These are phyloP conservation scores for Nannizziopsis arthrosporioides DNA, from an alignment of 2,329 filamentous ascomycete genomes.

Conservation along the genomic window DNA sequence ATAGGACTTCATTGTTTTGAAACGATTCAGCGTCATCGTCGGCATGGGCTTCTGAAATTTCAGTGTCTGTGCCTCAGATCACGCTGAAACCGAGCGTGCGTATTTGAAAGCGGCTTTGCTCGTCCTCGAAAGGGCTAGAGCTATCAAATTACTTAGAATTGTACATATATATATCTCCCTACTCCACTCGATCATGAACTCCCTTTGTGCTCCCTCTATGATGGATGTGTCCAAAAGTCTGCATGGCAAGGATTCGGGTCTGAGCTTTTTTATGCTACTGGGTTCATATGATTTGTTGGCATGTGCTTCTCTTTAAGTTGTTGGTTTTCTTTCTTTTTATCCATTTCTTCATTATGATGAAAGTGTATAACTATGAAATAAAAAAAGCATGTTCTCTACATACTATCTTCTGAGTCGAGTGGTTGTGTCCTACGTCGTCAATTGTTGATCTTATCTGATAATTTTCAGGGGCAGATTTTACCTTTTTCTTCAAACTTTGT, in stretches of 20 bases:
- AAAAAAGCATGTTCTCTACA: too few relatives aligned
- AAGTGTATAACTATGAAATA: too few relatives aligned
- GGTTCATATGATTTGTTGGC: slow-evolving; percentile 19
- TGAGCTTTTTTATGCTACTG: slow-evolving; percentile 3
- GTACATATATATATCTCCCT: slow-evolving; percentile 16
- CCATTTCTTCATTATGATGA: neutral
- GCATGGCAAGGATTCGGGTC: slow-evolving; percentile 10
- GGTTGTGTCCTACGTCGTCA: too few relatives aligned
- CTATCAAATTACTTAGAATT: slow-evolving; percentile 1
- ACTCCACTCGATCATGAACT: slow-evolving; percentile 13
- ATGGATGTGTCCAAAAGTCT: slow-evolving; percentile 9
- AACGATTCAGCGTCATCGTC: too few relatives aligned
- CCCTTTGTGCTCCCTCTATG: slow-evolving; percentile 7
- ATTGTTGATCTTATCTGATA: too few relatives aligned
- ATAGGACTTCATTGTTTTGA: neutral
- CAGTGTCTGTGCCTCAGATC: neutral
- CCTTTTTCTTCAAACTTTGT: too few relatives aligned
- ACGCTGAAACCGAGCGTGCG: neutral
- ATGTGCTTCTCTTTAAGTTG: slow-evolving; percentile 18
- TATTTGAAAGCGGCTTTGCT: slow-evolving; percentile 4
- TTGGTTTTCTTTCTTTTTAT: too few relatives aligned
- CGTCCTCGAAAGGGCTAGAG: slow-evolving; percentile 8
- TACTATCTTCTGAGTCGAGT: too few relatives aligned
- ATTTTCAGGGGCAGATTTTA: too few relatives aligned
- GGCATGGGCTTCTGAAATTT: neutral